These are phyloP conservation scores for Cryptosporidium andersoni DNA, from an alignment of 169 alveolate genomes.

Conservation along the genomic window DNA sequence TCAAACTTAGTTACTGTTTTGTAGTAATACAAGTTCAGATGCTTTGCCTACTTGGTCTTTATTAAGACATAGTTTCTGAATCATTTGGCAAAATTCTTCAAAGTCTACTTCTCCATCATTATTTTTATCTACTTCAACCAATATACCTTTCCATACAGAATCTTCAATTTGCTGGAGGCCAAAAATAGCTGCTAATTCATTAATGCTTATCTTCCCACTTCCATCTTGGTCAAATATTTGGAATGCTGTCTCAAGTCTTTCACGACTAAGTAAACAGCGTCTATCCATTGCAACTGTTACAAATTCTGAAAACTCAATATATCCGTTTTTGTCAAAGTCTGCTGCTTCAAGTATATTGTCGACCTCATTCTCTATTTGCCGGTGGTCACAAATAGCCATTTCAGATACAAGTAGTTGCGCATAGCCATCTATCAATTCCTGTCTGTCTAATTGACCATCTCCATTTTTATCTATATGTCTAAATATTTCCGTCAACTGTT, in stretches of 20 bases:
- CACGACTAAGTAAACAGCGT: slow-evolving; percentile 80
- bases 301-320: slow-evolving; percentile 91
- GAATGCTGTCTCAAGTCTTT: slow-evolving; percentile 80
- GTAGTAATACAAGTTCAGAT: no score
- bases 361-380: slow-evolving; percentile 88
- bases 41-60: not conserved
- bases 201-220: slow-evolving; percentile 80
- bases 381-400: slow-evolving; percentile 14
- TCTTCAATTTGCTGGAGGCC: slow-evolving; percentile 77
- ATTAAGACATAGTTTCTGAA: slow-evolving; percentile 75
- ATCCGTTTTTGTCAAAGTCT: slow-evolving; percentile 94
- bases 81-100: slow-evolving; percentile 80
- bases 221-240: slow-evolving; percentile 81
- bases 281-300: slow-evolving; percentile 86
- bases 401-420: slow-evolving; percentile 75
- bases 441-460: slow-evolving; percentile 85
- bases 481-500: slow-evolving; percentile 86
- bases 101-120: slow-evolving; percentile 82
- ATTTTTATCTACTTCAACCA: slow-evolving; percentile 77
- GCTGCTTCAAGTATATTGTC: slow-evolving; percentile 89
- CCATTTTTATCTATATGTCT: slow-evolving; percentile 88
- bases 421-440: slow-evolving; percentile 84
- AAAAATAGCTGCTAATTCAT: slow-evolving; percentile 77
- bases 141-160: slow-evolving; percentile 76
- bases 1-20: no score